phyloP scores from a whole-genome alignment of 805 yeast genomes.

The Ogataea philodendri region DNA sequence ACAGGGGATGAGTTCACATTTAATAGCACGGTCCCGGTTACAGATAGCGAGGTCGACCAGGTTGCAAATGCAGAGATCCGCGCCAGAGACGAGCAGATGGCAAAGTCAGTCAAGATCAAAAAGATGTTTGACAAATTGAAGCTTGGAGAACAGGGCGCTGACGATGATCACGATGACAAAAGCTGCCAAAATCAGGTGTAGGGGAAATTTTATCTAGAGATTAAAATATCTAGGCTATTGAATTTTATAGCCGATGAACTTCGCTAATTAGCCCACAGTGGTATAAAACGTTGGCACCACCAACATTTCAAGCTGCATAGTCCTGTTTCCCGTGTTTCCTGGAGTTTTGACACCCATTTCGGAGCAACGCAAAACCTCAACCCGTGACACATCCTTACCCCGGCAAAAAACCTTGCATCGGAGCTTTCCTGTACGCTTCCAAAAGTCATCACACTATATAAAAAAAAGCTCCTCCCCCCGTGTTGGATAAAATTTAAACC shows the following conservation, averaged over 20 bases:
- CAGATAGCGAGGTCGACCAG: constrained; percentile 27
- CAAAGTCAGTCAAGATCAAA: constrained; percentile 42
- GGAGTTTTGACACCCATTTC: no score
- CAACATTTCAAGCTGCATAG: no score
- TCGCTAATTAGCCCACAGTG: no score
- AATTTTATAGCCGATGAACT: constrained; percentile 5
- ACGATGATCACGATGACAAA: constrained; percentile 26
- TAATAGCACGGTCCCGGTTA: constrained; percentile 24
- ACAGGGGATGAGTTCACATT: constrained; percentile 27
- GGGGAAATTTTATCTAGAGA: no score
- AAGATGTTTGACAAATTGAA: constrained; percentile 35
- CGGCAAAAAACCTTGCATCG: constrained; percentile 8
- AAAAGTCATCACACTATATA: no score
- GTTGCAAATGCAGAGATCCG: constrained; percentile 44
- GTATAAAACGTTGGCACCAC: no score
- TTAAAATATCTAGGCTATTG: constrained; percentile 10
- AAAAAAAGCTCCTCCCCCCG: not conserved
- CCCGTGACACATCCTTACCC: constrained; percentile 8
- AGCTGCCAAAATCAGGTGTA: constrained; percentile 6
- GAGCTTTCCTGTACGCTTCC: constrained; percentile 12
- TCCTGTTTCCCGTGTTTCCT: constrained; percentile 1
- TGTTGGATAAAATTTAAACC: constrained; percentile 2
- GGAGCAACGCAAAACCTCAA: constrained; percentile 9
- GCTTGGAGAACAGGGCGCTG: constrained; percentile 18
- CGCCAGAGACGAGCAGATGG: constrained; percentile 40